Base-by-base conservation (phyloP, 2,329 filamentous ascomycete species). In the Rhexocercosporidium sp. region DNA sequence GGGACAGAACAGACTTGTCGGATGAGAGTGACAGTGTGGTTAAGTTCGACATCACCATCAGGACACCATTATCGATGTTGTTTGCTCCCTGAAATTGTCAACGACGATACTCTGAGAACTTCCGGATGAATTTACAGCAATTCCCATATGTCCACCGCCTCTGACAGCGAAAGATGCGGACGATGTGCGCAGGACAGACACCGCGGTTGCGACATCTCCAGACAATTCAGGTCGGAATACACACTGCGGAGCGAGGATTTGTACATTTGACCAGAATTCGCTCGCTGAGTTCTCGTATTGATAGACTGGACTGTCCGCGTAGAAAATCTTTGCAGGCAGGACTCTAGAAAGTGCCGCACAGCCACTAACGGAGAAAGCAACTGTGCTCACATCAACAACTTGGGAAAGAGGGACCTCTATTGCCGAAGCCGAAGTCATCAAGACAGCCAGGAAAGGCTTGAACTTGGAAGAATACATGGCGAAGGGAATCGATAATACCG, bases 131-230 rank as follows among this genome's bases (percentile, higher is more conserved):
- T 31, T 27, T n/a, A 62, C 60, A n/a, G 46, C 47, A n/a, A 53
- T 62, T 18, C 60, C 47, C 60, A 62, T 62, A 29, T 62, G 60
- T 39, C 60, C 60, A 54, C 60, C 60, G 22, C 60, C 47, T 39
- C 60, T 25, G 14, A 62, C 47, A 12, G 60, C 60, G 46, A 62
- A 62, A 25, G 46, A 25, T 20, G n/a, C 47, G 31, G 29, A 34
- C 7, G 46, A 25, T 9, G 18, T 41, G 14, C 16, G 6, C 60
- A 62, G 20, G 20, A 39, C 39, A 1, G 25, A 31, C n/a, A 61
- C 20, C 14, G 39, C 59, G 3, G 27, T 27, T 20, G 59, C 39
- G 12, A 51, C 60, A 41, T 62, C 60, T 27, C 34, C 29, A 18
- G 47, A 25, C 39, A 47, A 54, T 16, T 37, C 14, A n/a, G 60